Conservation (phyloP, 306 rosid genomes). For the Glycine latifolia region DNA sequence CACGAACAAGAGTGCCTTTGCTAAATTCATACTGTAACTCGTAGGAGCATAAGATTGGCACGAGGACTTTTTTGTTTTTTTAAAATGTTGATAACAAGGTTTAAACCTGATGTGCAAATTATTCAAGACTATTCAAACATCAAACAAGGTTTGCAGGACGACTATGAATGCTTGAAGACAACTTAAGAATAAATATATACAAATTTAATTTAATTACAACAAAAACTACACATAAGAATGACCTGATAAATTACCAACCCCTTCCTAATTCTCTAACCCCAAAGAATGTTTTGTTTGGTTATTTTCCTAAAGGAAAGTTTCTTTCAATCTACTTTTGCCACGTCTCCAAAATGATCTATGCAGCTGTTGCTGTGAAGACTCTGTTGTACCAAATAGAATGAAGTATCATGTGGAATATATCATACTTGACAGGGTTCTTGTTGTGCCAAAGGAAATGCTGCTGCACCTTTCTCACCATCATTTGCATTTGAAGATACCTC, state of each 20-base stretch:
- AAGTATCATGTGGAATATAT: conserved; percentile 89
- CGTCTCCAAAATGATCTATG: conserved; percentile 16
- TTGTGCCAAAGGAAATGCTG: conserved; percentile 89
- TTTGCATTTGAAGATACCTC: conserved; percentile 73
- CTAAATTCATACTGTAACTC: background rate
- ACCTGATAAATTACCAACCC: too few species aligned
- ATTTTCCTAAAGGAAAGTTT: background rate
- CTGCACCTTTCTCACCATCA: conserved; percentile 79
- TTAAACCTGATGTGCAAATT: too few species aligned
- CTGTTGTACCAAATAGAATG: conserved; percentile 88
- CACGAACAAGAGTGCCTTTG: background rate
- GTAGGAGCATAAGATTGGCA: background rate
- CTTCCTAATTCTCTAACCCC: too few species aligned
- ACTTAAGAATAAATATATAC: too few species aligned
- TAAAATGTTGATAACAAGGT: background rate
- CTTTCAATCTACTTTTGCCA: background rate
- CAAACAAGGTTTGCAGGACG: too few species aligned
- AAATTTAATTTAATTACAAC: too few species aligned
- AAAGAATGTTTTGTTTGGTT: too few species aligned
- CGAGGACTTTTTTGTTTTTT: too few species aligned
- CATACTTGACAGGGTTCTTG: conserved; percentile 73
- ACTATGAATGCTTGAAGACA: too few species aligned
- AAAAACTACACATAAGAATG: too few species aligned
- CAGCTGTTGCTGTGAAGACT: conserved; percentile 55
- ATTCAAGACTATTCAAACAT: too few species aligned